phyloP scores from a whole-genome alignment of 1,139 yeast genomes.

The Suhomyces yuchorum region DNA sequence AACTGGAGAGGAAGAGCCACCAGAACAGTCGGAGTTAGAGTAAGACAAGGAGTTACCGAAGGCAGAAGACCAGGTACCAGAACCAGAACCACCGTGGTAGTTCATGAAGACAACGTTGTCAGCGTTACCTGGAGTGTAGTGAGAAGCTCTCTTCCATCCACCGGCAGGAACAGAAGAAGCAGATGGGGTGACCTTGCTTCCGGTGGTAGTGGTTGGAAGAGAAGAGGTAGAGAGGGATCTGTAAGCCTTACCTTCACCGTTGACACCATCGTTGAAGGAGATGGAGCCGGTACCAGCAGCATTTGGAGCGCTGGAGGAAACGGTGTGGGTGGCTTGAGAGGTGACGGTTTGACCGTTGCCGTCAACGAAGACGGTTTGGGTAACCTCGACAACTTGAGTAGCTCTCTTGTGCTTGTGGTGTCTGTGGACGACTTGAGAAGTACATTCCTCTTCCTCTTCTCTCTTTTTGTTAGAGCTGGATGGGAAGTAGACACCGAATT shows the following conservation, averaged over 20 bases:
- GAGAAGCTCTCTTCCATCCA: slow-evolving; percentile 29
- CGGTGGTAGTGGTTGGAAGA: slow-evolving; percentile 16
- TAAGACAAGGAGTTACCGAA: slow-evolving; percentile 32
- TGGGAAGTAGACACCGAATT: slow-evolving; percentile 66
- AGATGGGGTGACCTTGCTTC: slow-evolving; percentile 13
- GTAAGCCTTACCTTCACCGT: slow-evolving; percentile 17
- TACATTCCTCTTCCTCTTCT: slow-evolving; percentile 44
- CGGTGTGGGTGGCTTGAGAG: slow-evolving; percentile 13
- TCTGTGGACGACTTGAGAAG: slow-evolving; percentile 41
- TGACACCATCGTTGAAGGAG: slow-evolving; percentile 17
- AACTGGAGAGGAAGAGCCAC: slow-evolving; percentile 44
- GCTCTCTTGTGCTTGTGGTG: slow-evolving; percentile 69
- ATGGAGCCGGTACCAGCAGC: slow-evolving; percentile 8
- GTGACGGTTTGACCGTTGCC: slow-evolving; percentile 54
- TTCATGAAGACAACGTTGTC: slow-evolving; percentile 29
- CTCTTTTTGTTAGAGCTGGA: slow-evolving; percentile 27
- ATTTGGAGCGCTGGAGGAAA: slow-evolving; percentile 7
- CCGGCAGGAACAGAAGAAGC: slow-evolving; percentile 19
- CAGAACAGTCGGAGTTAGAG: slow-evolving; percentile 43
- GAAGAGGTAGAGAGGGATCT: slow-evolving; percentile 18
- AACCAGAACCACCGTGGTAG: slow-evolving; percentile 31
- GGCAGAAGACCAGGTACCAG: slow-evolving; percentile 29
- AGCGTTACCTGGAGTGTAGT: slow-evolving; percentile 30
- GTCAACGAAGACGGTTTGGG: slow-evolving; percentile 71
- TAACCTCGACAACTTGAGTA: slow-evolving; percentile 65